Evolutionary conservation across 1,284 basidiomycete species (phyloP), one percentile per base, ranked within the genome.

Genomic region (Austroboletus niveus): DNA sequence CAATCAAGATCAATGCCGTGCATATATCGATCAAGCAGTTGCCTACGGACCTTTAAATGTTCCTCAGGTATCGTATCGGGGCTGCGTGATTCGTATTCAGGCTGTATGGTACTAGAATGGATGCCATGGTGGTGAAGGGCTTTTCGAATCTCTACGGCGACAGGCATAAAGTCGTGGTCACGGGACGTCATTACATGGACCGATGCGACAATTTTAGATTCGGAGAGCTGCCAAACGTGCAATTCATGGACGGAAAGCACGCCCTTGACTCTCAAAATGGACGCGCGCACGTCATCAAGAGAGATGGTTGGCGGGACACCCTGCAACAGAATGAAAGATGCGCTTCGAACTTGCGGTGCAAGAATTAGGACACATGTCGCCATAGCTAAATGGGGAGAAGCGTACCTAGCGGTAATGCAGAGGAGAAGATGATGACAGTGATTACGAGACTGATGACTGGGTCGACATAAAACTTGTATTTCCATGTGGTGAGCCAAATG

Each of bases 271-370:
- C 74, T 72, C 27, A 89, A 75, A 57, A 99, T 94, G 6, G 89
- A 84, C 14, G 78, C 72, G 47, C 90, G 85, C 15, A 99, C 90
- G 53, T 86, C 84, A 24, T 96, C 93, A 34, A 99, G 79, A 5
- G 93, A 94, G 15, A 99, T 82, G 10, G 87, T 88, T 0, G 88
- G 77, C 0, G 97, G 97, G 2, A 98, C 96, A 41, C 92, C 96
- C 72, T 99, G 97, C 8, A 99, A 77, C n/a, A 99, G 77, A 66
- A 99, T 98, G 73, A 93, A 95, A 11, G 94, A 94, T 5, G 96
- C 92, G 58, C 92, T 94, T 69, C 87, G 89, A 59, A 97, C 95
- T 89, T 45, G 34, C 45, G 42, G 32, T 14, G 39, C 34, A 46
- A 55, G 49, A 47, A 46, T 52, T 42, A 54, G 51, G 58, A 34